Percentiles rank a stretch among this genome's conserved stretches.
Conservation (phyloP, 2,329 filamentous ascomycete genomes). For the Ophiostoma sp. region DNA sequence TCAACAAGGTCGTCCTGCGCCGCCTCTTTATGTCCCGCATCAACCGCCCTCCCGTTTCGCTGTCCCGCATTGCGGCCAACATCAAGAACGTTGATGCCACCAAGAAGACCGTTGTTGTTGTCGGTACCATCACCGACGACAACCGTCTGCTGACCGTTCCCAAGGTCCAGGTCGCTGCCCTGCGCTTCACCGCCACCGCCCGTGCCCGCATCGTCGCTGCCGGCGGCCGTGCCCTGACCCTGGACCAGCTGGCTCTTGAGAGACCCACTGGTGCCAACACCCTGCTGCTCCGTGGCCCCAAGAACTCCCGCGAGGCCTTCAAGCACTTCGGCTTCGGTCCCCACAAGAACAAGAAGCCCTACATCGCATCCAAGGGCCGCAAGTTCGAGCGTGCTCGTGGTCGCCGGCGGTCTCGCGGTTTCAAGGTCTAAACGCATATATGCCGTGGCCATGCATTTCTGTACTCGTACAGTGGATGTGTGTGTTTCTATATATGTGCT, state of each 20-base stretch:
- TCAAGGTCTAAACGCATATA: slow-evolving; percentile 83
- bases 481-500: background rate
- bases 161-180: slow-evolving; percentile 88
- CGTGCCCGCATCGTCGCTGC: slow-evolving; percentile 89
- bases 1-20: slow-evolving; percentile 98
- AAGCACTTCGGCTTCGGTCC: slow-evolving; percentile 99
- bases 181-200: slow-evolving; percentile 94
- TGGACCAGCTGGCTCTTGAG: slow-evolving; percentile 94
- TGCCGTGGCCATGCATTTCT: background rate
- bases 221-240: slow-evolving; percentile 89
- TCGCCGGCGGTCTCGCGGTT: slow-evolving; percentile 95
- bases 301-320: slow-evolving; percentile 95
- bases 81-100: slow-evolving; percentile 56
- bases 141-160: slow-evolving; percentile 86
- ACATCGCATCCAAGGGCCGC: slow-evolving; percentile 96
- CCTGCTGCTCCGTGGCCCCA: slow-evolving; percentile 91
- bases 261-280: slow-evolving; percentile 96
- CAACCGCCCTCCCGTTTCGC: slow-evolving; percentile 91
- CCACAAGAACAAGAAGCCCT: slow-evolving; percentile 98
- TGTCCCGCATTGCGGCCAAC: slow-evolving; percentile 80
- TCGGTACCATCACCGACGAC: slow-evolving; percentile 96
- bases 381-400: slow-evolving; percentile 99
- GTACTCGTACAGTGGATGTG: too few relatives aligned
- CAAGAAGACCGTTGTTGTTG: slow-evolving; percentile 85
- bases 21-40: slow-evolving; percentile 98